A percentile compares a stretch with the other conserved stretches of the same genome.
Conservation (phyloP, 805 yeast genomes). For the Candida insectalens region DNA sequence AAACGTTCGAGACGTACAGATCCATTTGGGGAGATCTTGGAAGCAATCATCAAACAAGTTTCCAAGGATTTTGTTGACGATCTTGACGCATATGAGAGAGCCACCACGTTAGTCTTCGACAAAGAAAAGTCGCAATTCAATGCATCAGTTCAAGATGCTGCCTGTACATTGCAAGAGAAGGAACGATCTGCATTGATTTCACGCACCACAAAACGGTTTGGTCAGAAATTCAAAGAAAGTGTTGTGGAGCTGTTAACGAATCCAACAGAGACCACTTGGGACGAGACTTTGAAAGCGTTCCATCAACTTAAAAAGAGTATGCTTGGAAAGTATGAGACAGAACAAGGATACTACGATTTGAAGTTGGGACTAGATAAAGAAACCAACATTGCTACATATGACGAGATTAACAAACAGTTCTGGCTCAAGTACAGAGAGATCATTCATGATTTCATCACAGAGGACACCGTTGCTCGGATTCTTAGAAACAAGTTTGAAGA, state of each 20-base stretch:
- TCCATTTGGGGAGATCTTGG: constrained; percentile 16
- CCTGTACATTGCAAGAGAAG: constrained; percentile 17
- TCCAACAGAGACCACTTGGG: constrained; percentile 55
- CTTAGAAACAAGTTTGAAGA: constrained; percentile 78
- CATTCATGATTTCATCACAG: constrained; percentile 52
- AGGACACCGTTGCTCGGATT: constrained; percentile 54
- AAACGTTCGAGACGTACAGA: constrained; percentile 13
- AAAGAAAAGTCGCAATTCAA: constrained; percentile 23
- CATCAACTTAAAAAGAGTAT: constrained; percentile 9
- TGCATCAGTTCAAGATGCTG: neutral
- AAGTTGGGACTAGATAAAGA: constrained; percentile 46
- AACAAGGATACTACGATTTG: constrained; percentile 41
- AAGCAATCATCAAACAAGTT: constrained; percentile 12
- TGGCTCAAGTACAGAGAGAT: constrained; percentile 59
- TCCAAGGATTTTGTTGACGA: constrained; percentile 18
- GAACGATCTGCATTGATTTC: constrained; percentile 34
- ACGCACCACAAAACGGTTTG: constrained; percentile 37
- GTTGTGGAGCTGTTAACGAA: constrained; percentile 36
- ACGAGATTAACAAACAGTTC: constrained; percentile 39
- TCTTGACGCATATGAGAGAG: constrained; percentile 25
- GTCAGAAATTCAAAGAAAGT: constrained; percentile 38
- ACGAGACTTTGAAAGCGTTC: constrained; percentile 38
- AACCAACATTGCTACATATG: constrained; percentile 30
- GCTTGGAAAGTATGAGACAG: constrained; percentile 10
- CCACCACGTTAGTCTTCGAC: constrained; percentile 23